These are phyloP conservation scores for Tricholoma saponaceum DNA, from an alignment of 768 basidiomycete species.

Conservation along the genomic window DNA sequence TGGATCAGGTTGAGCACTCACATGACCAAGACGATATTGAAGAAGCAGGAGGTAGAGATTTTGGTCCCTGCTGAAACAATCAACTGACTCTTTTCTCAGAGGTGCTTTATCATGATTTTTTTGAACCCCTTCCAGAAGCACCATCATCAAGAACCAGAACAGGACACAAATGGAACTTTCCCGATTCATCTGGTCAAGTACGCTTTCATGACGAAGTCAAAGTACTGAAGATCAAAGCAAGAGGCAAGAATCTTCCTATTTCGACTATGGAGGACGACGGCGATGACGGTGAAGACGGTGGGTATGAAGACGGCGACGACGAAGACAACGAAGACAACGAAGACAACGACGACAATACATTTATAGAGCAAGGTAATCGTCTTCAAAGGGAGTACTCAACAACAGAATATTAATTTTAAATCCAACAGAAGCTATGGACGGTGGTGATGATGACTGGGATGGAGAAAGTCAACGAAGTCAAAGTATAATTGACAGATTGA, in stretches of 20 bases:
- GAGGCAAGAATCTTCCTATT: conserved; percentile 61
- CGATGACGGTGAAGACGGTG: conserved; percentile 30
- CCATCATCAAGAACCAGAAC: conserved; percentile 14
- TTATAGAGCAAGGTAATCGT: conserved; percentile 20
- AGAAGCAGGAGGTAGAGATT: conserved; percentile 12
- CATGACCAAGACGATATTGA: conserved; percentile 31
- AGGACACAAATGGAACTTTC: conserved; percentile 12
- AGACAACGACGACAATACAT: conserved; percentile 27
- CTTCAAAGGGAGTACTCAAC: not conserved
- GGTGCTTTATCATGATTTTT: conserved; percentile 75
- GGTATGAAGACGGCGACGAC: conserved; percentile 31
- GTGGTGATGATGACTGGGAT: conserved; percentile 20
- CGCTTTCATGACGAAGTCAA: conserved; percentile 79
- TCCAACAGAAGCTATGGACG: conserved; percentile 31
- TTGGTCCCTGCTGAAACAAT: not conserved
- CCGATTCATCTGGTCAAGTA: conserved; percentile 41
- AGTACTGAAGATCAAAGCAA: conserved; percentile 75
- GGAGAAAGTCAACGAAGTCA: conserved; percentile 24
- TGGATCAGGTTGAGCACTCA: conserved; percentile 33
- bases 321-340: conserved; percentile 38
- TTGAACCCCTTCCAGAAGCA: conserved; percentile 51
- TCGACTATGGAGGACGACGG: conserved; percentile 40
- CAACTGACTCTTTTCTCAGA: conserved; percentile 35
- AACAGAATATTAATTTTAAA: conserved; percentile 16
- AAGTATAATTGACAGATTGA: conserved; percentile 62